Evolutionary conservation across 176 grass and related monocot genomes (phyloP).

Genomic region (Luzula sylvatica): DNA sequence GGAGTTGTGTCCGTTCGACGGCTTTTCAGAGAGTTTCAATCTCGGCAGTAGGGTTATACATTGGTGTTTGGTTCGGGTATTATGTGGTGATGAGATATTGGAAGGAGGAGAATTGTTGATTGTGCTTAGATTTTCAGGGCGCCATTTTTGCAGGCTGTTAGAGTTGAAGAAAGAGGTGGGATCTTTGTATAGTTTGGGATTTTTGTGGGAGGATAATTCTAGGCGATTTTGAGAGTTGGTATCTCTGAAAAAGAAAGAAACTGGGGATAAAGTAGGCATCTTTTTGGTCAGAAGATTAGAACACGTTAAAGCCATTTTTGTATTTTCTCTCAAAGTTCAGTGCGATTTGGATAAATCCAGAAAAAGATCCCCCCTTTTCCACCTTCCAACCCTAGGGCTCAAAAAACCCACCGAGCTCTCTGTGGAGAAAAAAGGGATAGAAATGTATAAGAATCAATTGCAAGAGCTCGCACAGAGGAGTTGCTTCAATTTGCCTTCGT

Average conservation of each 20-base stretch:
- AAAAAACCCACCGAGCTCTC: too few relatives aligned
- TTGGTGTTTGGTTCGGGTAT: conserved; percentile 13
- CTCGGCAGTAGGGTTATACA: conserved; percentile 12
- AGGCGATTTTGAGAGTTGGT: conserved; percentile 8
- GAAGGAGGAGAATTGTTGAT: neutral
- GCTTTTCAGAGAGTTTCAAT: conserved; percentile 12
- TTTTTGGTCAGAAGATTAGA: conserved; percentile 6
- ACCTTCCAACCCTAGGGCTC: too few relatives aligned
- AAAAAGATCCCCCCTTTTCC: too few relatives aligned
- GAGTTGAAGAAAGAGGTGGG: neutral
- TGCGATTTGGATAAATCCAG: neutral
- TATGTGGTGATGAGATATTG: neutral
- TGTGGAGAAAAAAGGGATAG: neutral
- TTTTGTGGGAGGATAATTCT: too few relatives aligned
- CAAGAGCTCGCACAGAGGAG: conserved; percentile 99
- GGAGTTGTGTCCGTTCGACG: conserved; percentile 16
- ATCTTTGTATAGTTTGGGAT: conserved; percentile 17
- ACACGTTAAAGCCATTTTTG: neutral
- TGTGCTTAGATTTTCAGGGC: neutral
- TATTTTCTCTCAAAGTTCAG: neutral
- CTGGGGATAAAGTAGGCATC: neutral
- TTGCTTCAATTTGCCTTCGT: conserved; percentile 98
- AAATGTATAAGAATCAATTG: conserved; percentile 97
- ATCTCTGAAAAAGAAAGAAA: neutral
- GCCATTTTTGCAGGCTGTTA: conserved; percentile 4